Evolutionary conservation across 2,329 filamentous ascomycete genomes (phyloP), one percentile per base, ranked within the genome.

Genomic region (Thermomyces lanuginosus): DNA sequence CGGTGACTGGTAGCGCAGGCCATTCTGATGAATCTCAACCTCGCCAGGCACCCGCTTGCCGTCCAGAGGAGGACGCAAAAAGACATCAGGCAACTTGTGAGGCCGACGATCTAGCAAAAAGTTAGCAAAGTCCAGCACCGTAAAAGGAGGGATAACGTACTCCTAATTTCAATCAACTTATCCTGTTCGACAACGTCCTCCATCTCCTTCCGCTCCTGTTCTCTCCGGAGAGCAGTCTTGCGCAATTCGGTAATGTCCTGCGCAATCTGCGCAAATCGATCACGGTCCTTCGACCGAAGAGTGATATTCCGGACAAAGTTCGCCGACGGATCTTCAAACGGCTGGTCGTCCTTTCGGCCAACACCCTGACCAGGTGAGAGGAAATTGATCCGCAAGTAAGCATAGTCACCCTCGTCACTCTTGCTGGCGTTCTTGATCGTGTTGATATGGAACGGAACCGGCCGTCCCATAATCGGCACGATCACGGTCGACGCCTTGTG

Each of bases 371-470:
- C 89, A 5, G 91, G 89, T 2, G 86, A 93, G 8, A 98, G 64
- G 50, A 98, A 92, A 58, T 98, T 98, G 63, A 98, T 86, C 37
- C 91, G 76, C 17, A 98, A 63, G 48, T 89, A 95, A 0, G 83
- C 78, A 57, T 82, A 93, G 36, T 92, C 84, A 25, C 81, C 81
- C 52, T 98, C 89, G 37, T 92, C 84, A 39, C 82, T 95, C 55
- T 92, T 92, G 59, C 86, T 95, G 12, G 86, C 89, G 48, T 95
- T 98, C 58, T 98, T 98, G 66, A 98, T 92, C 2, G 91, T 95
- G 51, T 75, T 76, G 43, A 98, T 95, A 53, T 98, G 91, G 61
- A 95, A 98, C 0, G 89, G 89, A 14, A 98, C 89, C 0, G 89
- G 86, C 5, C 91, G 74, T 22, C 89, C 89, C 82, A 98, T 92